Conservation (phyloP, 371 early-diverging fungal genomes). For the Apophysomyces sp. region DNA sequence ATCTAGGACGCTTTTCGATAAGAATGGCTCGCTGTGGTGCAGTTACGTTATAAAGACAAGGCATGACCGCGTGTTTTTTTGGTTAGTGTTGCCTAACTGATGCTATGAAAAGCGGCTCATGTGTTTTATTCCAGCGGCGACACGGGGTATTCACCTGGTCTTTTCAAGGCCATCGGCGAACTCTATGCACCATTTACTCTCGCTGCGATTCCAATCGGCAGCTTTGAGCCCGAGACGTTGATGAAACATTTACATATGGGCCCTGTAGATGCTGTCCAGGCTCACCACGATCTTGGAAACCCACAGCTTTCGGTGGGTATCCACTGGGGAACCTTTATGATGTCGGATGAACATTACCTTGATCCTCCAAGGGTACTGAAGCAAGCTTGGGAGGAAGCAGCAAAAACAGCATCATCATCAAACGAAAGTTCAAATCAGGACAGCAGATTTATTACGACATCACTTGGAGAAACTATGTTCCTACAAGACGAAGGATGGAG, state of each 20-base stretch:
- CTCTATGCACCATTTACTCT: constrained; percentile 53
- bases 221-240: constrained; percentile 47
- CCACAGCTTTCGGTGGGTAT: constrained; percentile 52
- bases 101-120: too few relatives aligned
- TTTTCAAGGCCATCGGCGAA: constrained; percentile 54
- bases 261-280: constrained; percentile 54
- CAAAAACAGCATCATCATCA: constrained; percentile 5
- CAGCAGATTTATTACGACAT: constrained; percentile 34
- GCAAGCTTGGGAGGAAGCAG: constrained; percentile 20
- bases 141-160: constrained; percentile 59
- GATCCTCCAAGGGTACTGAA: constrained; percentile 59
- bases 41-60: constrained; percentile 53
- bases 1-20: constrained; percentile 49
- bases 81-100: too few relatives aligned
- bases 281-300: constrained; percentile 48
- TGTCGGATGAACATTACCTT: constrained; percentile 70
- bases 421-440: neutral
- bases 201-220: constrained; percentile 61
- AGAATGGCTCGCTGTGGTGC: constrained; percentile 59
- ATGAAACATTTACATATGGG: constrained; percentile 57
- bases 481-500: neutral
- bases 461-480: constrained; percentile 27
- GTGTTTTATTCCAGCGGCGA: constrained; percentile 42
- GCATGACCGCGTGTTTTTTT: constrained; percentile 50
- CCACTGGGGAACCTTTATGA: constrained; percentile 59